Conservation (phyloP, 495 filamentous ascomycete species). For the Talaromyces nanjingensis region DNA sequence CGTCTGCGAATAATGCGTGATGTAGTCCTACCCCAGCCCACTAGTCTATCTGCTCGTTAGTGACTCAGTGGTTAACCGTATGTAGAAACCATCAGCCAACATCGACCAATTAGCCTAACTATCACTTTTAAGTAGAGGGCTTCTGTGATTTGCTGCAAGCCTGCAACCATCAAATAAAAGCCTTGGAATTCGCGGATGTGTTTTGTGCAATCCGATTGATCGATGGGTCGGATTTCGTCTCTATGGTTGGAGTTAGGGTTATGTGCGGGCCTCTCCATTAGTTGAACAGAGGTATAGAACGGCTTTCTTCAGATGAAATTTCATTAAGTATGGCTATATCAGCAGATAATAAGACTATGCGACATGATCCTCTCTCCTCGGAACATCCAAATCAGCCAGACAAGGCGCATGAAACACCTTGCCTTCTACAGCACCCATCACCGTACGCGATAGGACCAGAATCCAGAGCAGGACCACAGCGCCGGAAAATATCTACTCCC, state of each 20-base stretch:
- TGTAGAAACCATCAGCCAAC: neutral
- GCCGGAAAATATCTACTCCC: conserved; percentile 37
- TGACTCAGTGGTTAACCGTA: neutral
- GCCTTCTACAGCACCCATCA: conserved; percentile 34
- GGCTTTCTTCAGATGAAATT: neutral
- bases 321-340: neutral
- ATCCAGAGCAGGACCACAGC: conserved; percentile 46
- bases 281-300: neutral
- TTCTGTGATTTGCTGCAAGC: neutral
- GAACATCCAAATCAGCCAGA: conserved; percentile 32
- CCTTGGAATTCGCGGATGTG: neutral
- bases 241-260: neutral
- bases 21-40: neutral
- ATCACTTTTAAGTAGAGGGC: neutral
- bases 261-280: neutral
- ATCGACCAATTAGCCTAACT: neutral
- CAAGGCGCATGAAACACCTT: conserved; percentile 47
- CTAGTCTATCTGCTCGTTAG: neutral
- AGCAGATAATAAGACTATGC: neutral
- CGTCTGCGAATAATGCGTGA: neutral
- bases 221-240: neutral
- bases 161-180: neutral
- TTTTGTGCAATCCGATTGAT: neutral
- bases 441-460: conserved; percentile 37
- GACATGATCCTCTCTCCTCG: neutral